phyloP scores from a whole-genome alignment of 257 asterid species.

The Perilla frutescens region DNA sequence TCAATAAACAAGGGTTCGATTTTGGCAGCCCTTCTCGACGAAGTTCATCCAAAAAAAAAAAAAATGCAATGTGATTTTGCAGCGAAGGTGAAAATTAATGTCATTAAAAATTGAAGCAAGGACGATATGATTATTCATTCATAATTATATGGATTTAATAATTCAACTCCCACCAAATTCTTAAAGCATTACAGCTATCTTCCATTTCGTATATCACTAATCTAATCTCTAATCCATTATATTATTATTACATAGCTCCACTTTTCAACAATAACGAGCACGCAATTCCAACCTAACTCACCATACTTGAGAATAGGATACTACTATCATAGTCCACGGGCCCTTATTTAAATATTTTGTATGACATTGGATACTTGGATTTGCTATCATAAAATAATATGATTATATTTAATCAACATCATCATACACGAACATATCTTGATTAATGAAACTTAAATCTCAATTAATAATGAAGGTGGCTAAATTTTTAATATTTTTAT shows the following conservation, averaged over 20 bases:
- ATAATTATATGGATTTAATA: constrained; percentile 15
- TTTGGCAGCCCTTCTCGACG: no score
- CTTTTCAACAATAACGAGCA: constrained; percentile 22
- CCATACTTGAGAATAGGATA: not conserved
- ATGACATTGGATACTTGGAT: no score
- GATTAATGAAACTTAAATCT: no score
- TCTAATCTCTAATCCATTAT: constrained; percentile 4
- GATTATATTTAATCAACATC: no score
- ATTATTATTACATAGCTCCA: not conserved
- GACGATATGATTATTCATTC: constrained; percentile 1
- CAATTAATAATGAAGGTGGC: no score
- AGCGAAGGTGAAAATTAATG: no score
- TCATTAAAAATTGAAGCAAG: not conserved
- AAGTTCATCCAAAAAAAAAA: no score
- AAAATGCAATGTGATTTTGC: no score
- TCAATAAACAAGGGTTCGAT: no score
- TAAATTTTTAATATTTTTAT: no score
- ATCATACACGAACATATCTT: no score
- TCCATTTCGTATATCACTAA: not conserved
- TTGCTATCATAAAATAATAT: not conserved
- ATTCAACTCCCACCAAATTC: constrained; percentile 21
- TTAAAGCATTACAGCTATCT: constrained; percentile 33
- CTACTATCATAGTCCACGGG: not conserved
- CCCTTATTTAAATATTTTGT: not conserved
- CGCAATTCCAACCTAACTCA: not conserved